Conservation (phyloP, 78 protist genomes). For the Dictyostelium citrinum region DNA sequence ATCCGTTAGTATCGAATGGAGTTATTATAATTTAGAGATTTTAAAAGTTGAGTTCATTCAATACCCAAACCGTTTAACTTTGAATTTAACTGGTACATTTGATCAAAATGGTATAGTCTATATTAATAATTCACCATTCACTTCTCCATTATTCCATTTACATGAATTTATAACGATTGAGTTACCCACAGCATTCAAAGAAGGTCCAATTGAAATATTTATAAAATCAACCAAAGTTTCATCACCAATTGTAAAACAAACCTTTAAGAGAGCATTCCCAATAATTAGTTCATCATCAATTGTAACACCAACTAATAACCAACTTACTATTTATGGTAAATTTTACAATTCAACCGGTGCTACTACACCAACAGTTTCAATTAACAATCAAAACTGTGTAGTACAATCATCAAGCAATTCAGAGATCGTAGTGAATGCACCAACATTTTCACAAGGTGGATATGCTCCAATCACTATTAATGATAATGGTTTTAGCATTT, state of each 20-base stretch:
- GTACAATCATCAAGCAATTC: neutral
- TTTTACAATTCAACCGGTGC: neutral
- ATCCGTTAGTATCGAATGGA: neutral
- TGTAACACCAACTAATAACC: neutral
- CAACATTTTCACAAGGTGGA: neutral
- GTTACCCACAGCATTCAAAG: neutral
- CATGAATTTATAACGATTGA: neutral
- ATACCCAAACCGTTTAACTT: neutral
- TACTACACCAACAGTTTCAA: neutral
- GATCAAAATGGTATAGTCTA: neutral
- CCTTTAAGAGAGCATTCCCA: neutral
- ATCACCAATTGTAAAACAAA: neutral
- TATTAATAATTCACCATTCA: neutral
- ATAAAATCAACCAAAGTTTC: neutral
- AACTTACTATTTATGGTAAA: neutral
- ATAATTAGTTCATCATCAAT: neutral
- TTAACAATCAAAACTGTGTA: neutral
- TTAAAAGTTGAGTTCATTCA: neutral
- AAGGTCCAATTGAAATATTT: neutral
- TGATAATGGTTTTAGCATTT: neutral
- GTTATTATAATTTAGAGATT: neutral
- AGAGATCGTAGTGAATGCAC: neutral
- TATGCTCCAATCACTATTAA: neutral
- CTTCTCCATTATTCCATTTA: neutral
- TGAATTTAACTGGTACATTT: neutral